Evolutionary conservation across 345 rosid genomes (phyloP), one percentile per base, ranked within the genome.

Genomic region (Euclidium syriacum): DNA sequence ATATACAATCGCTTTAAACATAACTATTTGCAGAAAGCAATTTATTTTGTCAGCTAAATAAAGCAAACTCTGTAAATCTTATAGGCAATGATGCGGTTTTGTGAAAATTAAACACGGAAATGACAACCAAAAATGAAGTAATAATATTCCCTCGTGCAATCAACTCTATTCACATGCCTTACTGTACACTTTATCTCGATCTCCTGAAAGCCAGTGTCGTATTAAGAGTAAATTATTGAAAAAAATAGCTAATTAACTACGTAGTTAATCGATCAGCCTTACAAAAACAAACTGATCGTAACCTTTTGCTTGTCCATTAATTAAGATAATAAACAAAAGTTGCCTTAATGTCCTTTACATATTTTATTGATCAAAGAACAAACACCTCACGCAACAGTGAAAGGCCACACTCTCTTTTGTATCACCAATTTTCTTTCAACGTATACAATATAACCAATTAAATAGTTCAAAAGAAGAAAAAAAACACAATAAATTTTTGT

Each of bases 161-260:
- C 71, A 57, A 64, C 54, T 66, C 5, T 41, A 64, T 48, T 71
- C 75, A 71, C 75, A 71, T 71, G 75, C 65, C 17, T 47, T 56
- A 58, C 70, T 71, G 75, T 49, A 41, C 60, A 40, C 64, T 64
- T 63, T 56, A 62, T 48, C 53, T 71, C 70, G 75, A 49, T 63
- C 65, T 71, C 75, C 70, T 71, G 52, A 71, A 71, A 71, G 34
- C 33, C 70, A n/a, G 65, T 71, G 75, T 71, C 75, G 58, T 64
- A 71, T 71, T 64, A 64, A 49, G 33, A 43, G 23, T 38, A 55
- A 55, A 54, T 35, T 52, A 62, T 52, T 43, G 49, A 43, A 20
- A 20, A 43, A 20, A 20, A 10, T 40, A 12, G 2, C 22, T 63
- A 22, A 24, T 56, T 63, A 71, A 38, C 29, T 46, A 70, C 27